These are phyloP conservation scores for Pichia sp. DNA, from an alignment of 1,139 yeast species.

Conservation along the genomic window DNA sequence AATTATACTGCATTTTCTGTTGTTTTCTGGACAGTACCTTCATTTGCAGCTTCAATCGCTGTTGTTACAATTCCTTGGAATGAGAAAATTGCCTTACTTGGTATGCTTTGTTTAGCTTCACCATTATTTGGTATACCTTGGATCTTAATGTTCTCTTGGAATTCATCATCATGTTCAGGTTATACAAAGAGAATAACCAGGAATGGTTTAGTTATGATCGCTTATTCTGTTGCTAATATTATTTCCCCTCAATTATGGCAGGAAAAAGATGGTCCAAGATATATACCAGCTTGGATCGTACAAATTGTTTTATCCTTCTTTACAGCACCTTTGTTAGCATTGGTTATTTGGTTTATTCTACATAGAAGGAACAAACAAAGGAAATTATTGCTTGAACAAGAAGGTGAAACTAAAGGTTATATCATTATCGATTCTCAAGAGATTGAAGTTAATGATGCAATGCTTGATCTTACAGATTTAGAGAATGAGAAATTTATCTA, in stretches of 20 bases:
- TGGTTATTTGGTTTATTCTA: constrained; percentile 35
- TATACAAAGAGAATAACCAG: constrained; percentile 37
- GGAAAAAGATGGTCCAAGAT: constrained; percentile 35
- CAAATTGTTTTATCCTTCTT: constrained; percentile 43
- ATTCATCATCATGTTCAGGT: constrained; percentile 31
- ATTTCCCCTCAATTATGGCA: constrained; percentile 42
- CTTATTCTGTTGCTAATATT: constrained; percentile 36
- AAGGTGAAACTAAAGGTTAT: constrained; percentile 20
- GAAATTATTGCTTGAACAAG: constrained; percentile 14
- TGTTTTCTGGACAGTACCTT: constrained; percentile 36
- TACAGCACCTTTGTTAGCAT: constrained; percentile 33
- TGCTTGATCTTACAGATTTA: constrained; percentile 40
- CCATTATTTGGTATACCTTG: constrained; percentile 37
- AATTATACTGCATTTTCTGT: constrained; percentile 32
- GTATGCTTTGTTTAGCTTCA: constrained; percentile 35
- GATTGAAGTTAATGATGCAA: constrained; percentile 33
- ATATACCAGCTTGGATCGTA: constrained; percentile 45
- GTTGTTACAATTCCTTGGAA: constrained; percentile 37
- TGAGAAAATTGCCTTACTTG: constrained; percentile 37
- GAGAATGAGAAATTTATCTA: constrained; percentile 35
- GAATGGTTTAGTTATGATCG: constrained; percentile 34
- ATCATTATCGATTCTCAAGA: constrained; percentile 28
- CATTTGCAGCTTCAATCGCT: constrained; percentile 39
- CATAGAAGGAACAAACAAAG: constrained; percentile 34
- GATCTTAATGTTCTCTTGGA: constrained; percentile 37